Evolutionary conservation across 345 rosid genomes (phyloP), one percentile per base, ranked within the genome.

Genomic region (Firmiana major): DNA sequence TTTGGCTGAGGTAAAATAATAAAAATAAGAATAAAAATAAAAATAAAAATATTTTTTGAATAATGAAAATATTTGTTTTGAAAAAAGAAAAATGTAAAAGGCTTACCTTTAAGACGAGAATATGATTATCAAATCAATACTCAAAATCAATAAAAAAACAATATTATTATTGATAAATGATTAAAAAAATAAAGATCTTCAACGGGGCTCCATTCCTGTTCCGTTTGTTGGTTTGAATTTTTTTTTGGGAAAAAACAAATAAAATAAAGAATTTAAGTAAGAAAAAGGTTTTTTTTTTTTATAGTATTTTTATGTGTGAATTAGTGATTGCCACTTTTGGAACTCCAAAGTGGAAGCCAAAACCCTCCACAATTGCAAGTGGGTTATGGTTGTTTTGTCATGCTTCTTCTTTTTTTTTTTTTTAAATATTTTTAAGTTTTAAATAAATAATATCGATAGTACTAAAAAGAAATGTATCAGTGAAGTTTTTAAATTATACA

Each of bases 331-430:
- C 85, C 83, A 69, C 72, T 81, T 79, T 55, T 55, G 58, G 73
- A 26, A 31, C 34, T 31, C 34, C 34, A 31, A 78, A 84, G 84
- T 78, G 85, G 87, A 78, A 64, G 51, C 21, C 66, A 19, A 59
- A 73, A 16, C 82, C 72, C 38, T 7, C 85, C 86, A 83, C 82
- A 66, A 62, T 43, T 26, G 17, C 36, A 26, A 26, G 38, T 60
- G 59, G 65, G 28, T 26, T 10, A 17, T 1, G 65, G 17, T 26
- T 60, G 26, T 16, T 12, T 54, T 6, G 36, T 1, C 36, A 34
- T 34, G 36, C 36, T 4, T 31, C 3, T 3, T 3, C 34, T 31
- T 31, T 31, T 3, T 31, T 31, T 31, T 31, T 31, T 31, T 31
- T 31, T 31, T 31, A n/a, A n/a, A n/a, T n/a, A n/a, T n/a, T n/a